These are phyloP conservation scores for Teratosphaeria nubilosa DNA, from an alignment of 2,329 filamentous ascomycete genomes.

Conservation along the genomic window DNA sequence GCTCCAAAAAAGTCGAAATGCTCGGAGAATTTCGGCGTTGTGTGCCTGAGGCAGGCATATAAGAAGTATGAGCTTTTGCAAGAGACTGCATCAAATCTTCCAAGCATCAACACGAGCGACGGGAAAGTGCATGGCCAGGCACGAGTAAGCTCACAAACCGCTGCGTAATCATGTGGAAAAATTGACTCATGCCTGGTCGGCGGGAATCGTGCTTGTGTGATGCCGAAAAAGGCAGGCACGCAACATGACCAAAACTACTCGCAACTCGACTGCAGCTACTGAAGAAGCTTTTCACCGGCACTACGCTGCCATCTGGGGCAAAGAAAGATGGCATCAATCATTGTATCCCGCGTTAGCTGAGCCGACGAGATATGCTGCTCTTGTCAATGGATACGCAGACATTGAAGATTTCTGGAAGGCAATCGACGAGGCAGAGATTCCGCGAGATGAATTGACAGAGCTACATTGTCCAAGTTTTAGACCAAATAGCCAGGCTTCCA, in stretches of 20 bases:
- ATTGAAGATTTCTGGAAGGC: conserved; percentile 6
- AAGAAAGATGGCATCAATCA: conserved; percentile 19
- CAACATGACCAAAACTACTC: background rate
- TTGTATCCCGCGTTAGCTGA: conserved; percentile 17
- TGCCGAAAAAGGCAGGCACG: background rate
- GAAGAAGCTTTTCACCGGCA: conserved; percentile 22
- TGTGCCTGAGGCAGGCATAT: background rate
- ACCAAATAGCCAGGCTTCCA: no score
- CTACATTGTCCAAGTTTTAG: background rate
- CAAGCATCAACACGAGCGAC: no score
- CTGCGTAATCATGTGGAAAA: no score
- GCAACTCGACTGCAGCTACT: conserved; percentile 6
- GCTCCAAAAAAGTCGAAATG: background rate
- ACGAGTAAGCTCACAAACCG: no score
- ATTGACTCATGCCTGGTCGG: background rate
- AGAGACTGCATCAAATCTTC: background rate
- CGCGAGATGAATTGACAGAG: background rate
- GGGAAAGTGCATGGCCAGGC: no score
- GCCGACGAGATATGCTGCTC: conserved; percentile 16
- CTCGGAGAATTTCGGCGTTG: background rate
- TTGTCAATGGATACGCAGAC: conserved; percentile 20
- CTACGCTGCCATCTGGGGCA: conserved; percentile 19
- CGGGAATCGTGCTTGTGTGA: background rate
- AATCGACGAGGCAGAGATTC: conserved; percentile 6
- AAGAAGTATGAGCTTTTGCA: background rate